These are phyloP conservation scores for Aurantiochytrium sp. DNA, from an alignment of 108 stramenopile species.

Conservation along the genomic window DNA sequence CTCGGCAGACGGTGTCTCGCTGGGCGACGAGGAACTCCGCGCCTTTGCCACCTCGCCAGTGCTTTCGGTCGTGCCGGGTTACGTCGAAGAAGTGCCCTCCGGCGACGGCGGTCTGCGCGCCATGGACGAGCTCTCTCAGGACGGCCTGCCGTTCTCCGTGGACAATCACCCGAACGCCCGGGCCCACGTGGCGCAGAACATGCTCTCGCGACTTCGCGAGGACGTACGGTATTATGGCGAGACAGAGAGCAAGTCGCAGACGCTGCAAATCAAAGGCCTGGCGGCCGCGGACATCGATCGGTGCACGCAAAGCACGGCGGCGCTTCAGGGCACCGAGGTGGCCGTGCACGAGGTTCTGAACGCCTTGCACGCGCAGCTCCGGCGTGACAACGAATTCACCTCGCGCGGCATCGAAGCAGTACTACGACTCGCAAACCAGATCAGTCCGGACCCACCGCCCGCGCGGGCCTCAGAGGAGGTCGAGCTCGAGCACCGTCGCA, in stretches of 20 bases:
- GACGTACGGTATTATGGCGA: background rate
- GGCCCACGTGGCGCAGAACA: background rate
- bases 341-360: background rate
- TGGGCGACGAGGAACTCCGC: background rate
- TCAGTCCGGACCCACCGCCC: background rate
- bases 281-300: background rate
- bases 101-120: background rate
- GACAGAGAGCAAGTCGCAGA: background rate
- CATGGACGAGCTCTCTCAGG: background rate
- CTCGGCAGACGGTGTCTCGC: background rate
- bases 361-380: background rate
- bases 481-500: slow-evolving; percentile 15
- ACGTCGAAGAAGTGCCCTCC: background rate
- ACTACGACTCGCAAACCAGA: background rate
- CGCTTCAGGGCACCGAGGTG: background rate
- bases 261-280: background rate
- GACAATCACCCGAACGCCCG: slow-evolving; percentile 22
- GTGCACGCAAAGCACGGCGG: background rate
- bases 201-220: slow-evolving; percentile 17
- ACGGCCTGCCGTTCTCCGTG: background rate
- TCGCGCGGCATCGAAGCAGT: slow-evolving; percentile 25
- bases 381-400: background rate
- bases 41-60: slow-evolving; percentile 17
- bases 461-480: slow-evolving; percentile 5
- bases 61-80: background rate